Evolutionary conservation across 805 yeast genomes (phyloP).

Genomic region (Lachancea sp.): DNA sequence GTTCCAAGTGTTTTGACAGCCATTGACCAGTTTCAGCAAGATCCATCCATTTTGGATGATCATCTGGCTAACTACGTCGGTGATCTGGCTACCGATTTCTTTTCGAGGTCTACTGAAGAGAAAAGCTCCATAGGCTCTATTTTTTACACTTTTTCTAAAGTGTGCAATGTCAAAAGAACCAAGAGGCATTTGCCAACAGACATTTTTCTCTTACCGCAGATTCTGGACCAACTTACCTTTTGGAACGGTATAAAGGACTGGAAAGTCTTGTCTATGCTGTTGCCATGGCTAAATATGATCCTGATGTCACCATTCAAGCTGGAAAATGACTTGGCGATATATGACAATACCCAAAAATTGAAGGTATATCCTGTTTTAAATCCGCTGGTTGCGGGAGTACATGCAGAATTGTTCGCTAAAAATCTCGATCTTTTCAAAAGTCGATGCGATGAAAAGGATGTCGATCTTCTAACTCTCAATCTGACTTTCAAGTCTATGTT

Average conservation of each 20-base stretch:
- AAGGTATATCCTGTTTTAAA: slow-evolving; percentile 39
- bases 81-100: slow-evolving; percentile 2
- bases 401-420: slow-evolving; percentile 29
- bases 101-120: background rate
- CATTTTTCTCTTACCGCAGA: slow-evolving; percentile 40
- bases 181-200: slow-evolving; percentile 57
- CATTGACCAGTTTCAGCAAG: slow-evolving; percentile 25
- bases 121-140: slow-evolving; percentile 26
- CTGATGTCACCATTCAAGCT: slow-evolving; percentile 71
- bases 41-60: slow-evolving; percentile 17
- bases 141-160: slow-evolving; percentile 56
- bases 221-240: slow-evolving; percentile 26
- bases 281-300: slow-evolving; percentile 69
- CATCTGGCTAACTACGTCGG: slow-evolving; percentile 9
- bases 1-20: slow-evolving; percentile 9
- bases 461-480: slow-evolving; percentile 17
- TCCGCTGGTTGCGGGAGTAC: slow-evolving; percentile 28
- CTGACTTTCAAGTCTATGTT: slow-evolving; percentile 13
- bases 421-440: slow-evolving; percentile 15
- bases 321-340: slow-evolving; percentile 33
- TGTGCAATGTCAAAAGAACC: slow-evolving; percentile 58
- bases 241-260: slow-evolving; percentile 28
- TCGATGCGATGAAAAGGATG: slow-evolving; percentile 7
- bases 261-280: slow-evolving; percentile 44
- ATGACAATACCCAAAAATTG: slow-evolving; percentile 32